phyloP scores from a whole-genome alignment of 73 alveolate species.

The Blepharisma japonicum region DNA sequence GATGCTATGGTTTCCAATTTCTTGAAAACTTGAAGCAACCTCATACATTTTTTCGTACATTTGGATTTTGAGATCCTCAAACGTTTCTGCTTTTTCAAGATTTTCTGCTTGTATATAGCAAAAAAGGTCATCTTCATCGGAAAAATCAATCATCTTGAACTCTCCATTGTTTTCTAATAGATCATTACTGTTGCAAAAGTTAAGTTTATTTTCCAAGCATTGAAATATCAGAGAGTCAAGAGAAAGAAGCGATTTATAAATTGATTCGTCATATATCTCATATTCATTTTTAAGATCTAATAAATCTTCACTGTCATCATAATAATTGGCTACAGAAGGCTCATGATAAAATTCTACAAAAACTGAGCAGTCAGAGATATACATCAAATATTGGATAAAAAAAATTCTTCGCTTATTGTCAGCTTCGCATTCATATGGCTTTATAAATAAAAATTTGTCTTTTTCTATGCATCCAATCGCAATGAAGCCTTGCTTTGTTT shows the following conservation, averaged over 20 bases:
- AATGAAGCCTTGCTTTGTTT: slow-evolving; percentile 2
- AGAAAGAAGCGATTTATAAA: slow-evolving; percentile 6
- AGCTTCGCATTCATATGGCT: background rate
- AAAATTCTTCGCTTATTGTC: background rate
- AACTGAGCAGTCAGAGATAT: background rate
- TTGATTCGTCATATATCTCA: background rate
- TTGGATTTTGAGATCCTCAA: background rate
- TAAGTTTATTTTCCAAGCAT: background rate
- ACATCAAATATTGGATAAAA: background rate
- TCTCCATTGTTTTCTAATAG: background rate
- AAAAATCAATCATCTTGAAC: background rate
- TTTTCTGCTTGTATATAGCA: slow-evolving; percentile 6
- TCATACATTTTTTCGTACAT: background rate
- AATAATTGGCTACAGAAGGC: background rate
- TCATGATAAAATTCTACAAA: background rate
- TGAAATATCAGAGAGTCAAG: slow-evolving; percentile 1
- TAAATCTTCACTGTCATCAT: background rate
- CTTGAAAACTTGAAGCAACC: background rate
- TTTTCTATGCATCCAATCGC: background rate
- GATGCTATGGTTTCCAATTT: too few relatives aligned
- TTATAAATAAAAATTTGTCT: background rate
- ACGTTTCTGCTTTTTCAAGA: background rate
- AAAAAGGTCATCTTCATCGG: slow-evolving; percentile 6
- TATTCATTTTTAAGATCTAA: background rate
- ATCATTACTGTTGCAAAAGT: background rate